Percentiles rank a stretch among this genome's conserved stretches.
Conservation (phyloP, 345 rosid species). For the Citrus mangshanensis region DNA sequence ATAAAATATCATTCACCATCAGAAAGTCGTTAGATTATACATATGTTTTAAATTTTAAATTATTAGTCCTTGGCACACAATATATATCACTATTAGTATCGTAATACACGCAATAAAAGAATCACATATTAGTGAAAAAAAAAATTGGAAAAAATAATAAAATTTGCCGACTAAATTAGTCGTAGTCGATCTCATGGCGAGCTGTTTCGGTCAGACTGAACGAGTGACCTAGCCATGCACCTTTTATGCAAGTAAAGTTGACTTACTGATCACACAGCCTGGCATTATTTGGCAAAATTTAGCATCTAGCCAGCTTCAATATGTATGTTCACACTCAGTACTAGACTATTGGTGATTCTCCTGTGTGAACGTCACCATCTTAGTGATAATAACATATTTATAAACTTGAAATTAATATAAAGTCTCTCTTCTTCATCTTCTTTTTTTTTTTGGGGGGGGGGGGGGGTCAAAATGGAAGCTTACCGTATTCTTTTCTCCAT, state of each 20-base stretch:
- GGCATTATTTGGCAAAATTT: background rate
- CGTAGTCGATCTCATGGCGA: background rate
- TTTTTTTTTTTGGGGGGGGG: too few species aligned
- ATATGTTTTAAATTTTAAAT: too few species aligned
- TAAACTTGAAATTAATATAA: too few species aligned
- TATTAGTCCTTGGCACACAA: too few species aligned
- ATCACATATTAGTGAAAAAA: background rate
- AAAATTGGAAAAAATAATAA: too few species aligned
- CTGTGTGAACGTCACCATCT: background rate
- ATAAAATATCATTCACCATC: too few species aligned
- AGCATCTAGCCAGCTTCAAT: background rate
- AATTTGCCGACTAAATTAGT: background rate
- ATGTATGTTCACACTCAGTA: background rate
- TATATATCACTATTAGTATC: too few species aligned
- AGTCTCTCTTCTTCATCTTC: too few species aligned
- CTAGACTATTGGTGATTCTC: too few species aligned
- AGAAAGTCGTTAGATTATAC: too few species aligned
- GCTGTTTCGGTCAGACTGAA: background rate
- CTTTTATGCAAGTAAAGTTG: background rate
- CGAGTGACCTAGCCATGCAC: background rate
- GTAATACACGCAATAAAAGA: background rate
- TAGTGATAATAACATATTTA: background rate
- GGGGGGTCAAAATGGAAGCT: background rate
- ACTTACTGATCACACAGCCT: background rate
- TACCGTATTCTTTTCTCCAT: constrained; percentile 81